phyloP scores from a whole-genome alignment of 2,329 filamentous ascomycete genomes.

The Cladosporium sp. region DNA sequence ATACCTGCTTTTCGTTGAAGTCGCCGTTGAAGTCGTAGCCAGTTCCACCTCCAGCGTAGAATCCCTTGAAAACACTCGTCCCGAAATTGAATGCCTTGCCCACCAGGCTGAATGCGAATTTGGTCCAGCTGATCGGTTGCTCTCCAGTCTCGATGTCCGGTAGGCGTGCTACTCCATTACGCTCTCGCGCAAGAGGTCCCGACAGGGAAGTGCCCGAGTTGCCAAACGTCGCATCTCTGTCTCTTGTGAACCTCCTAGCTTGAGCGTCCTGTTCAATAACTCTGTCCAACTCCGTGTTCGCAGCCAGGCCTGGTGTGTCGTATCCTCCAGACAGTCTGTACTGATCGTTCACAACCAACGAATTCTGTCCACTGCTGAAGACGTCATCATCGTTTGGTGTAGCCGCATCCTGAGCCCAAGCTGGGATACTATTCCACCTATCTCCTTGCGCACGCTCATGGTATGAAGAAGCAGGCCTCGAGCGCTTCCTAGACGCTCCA shows the following conservation, averaged over 20 bases:
- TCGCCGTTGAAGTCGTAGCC: conserved; percentile 64
- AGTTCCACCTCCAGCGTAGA: conserved; percentile 77
- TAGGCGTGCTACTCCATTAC: conserved; percentile 31
- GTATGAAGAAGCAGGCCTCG: conserved; percentile 25
- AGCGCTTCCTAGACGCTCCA: conserved; percentile 27
- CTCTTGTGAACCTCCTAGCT: conserved; percentile 4
- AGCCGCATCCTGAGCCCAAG: conserved; percentile 14
- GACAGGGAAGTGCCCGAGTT: conserved; percentile 15
- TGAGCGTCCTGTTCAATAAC: conserved; percentile 2
- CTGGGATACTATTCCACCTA: background rate
- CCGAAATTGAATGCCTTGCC: conserved; percentile 86
- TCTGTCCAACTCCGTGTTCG: conserved; percentile 34
- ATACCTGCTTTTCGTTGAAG: conserved; percentile 15
- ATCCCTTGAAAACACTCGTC: conserved; percentile 69
- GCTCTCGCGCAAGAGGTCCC: conserved; percentile 31
- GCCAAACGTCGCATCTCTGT: conserved; percentile 1
- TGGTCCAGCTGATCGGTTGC: conserved; percentile 45
- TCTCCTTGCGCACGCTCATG: background rate
- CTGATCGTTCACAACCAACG: conserved; percentile 48
- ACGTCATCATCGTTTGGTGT: conserved; percentile 12
- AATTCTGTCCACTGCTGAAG: conserved; percentile 27
- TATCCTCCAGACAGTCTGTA: conserved; percentile 49
- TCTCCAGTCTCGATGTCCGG: conserved; percentile 15
- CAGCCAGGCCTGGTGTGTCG: conserved; percentile 42
- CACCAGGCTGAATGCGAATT: conserved; percentile 58